Base-by-base conservation (phyloP, 2,329 filamentous ascomycete genomes). In the Amphichorda felina region DNA sequence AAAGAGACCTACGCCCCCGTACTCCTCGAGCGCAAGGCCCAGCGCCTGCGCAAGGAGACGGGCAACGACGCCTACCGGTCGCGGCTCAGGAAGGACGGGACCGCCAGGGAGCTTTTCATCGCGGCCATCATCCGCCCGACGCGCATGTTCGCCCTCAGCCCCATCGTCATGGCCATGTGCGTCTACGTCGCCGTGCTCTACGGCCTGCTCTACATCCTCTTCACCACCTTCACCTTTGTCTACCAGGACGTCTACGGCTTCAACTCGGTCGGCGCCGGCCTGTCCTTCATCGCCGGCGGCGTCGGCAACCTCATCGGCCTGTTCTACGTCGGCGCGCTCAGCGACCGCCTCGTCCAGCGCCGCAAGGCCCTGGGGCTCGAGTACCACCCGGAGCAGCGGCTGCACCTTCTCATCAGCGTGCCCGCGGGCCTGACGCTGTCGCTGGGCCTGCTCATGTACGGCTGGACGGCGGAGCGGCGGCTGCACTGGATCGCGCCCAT, bases 111-210 rank as follows among this genome's bases (percentile, higher is more conserved):
- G n/a, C 40, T 43, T 18, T 47, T 81, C 37, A 53, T 53, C 14
- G 71, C 79, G 38, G 64, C 83, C 10, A 66, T 65, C 8, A 59
- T 81, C 24, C 70, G 77, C 0, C 80, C 80, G 0, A 64, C 82
- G 36, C 69, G 75, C 44, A 61, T 85, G 31, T 65, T 86, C 8
- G 49, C 60, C 30, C 80, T 45, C 0, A 44, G 75, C 1, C 79
- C 78, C 0, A 81, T 82, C 38, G 78, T 77, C 50, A 72, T 80
- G 43, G 61, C 79, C 8, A 63, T 83, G 28, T 71, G 76, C 1
- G 49, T 82, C 0, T 71, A 70, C 32, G 57, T 69, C 10, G 68
- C 66, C 4, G 51, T 75, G 16, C 54, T 66, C 0, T 75, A 72
- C 41, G 70, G 69, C 1, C 63, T 70, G n/a, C 43, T 74, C 0